Conservation (phyloP, 1,284 basidiomycete genomes). For the Trametes hirsuta region DNA sequence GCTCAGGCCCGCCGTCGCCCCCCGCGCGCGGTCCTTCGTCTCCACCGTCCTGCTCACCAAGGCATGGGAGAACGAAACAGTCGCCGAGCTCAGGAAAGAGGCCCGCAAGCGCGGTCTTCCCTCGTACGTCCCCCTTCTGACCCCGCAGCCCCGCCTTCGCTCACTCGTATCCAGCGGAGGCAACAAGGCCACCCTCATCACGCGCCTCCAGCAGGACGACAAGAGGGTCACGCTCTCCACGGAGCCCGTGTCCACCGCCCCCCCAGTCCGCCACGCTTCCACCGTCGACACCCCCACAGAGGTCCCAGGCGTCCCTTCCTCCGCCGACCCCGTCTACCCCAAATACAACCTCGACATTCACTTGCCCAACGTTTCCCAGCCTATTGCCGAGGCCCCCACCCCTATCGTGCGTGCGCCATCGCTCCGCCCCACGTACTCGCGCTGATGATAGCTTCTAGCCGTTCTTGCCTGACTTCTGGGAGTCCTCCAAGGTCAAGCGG, state of each 20-base stretch:
- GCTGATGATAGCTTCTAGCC: conserved; percentile 49
- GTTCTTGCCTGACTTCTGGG: conserved; percentile 74
- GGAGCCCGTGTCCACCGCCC: conserved; percentile 23
- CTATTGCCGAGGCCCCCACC: conserved; percentile 46
- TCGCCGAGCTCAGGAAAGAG: conserved; percentile 64
- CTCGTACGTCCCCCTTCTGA: conserved; percentile 44
- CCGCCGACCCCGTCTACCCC: conserved; percentile 25
- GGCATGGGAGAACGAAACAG: conserved; percentile 65
- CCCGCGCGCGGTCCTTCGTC: conserved; percentile 46
- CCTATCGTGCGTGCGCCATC: conserved; percentile 59
- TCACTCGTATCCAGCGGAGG: conserved; percentile 47
- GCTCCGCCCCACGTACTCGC: conserved; percentile 1
- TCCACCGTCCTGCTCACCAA: conserved; percentile 70
- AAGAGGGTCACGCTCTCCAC: conserved; percentile 28
- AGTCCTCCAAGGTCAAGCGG: conserved; percentile 51
- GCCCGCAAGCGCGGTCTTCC: conserved; percentile 68
- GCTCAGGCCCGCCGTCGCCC: conserved; percentile 23
- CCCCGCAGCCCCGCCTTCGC: background rate
- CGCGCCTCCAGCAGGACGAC: conserved; percentile 58
- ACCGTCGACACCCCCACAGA: conserved; percentile 30
- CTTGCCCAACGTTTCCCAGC: conserved; percentile 58
- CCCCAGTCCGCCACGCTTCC: conserved; percentile 38
- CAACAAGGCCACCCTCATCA: conserved; percentile 59
- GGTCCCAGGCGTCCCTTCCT: conserved; percentile 34
- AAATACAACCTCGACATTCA: conserved; percentile 49